Evolutionary conservation across 139 green algal species (phyloP), one percentile per base, ranked within the genome.

Genomic region (Zygnema cylindricum): DNA sequence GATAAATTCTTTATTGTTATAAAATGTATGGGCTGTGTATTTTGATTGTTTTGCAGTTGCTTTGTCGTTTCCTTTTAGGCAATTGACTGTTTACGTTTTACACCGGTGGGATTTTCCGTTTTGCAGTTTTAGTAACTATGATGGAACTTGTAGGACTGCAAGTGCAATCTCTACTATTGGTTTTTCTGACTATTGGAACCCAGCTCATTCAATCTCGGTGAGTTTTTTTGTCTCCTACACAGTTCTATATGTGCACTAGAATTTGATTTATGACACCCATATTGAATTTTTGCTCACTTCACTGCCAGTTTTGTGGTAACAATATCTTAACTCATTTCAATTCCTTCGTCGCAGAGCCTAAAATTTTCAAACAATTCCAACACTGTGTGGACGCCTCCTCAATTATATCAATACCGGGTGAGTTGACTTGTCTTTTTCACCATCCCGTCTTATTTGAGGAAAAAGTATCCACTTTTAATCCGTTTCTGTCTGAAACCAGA

Each of bases 111-210:
- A n/a, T n/a, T n/a, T n/a, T n/a, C n/a, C n/a, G n/a, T n/a, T n/a
- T n/a, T 41, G n/a, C 77, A 84, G 38, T 22, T 84, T 84, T 84
- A 55, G 41, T 3, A 84, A 84, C 7, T 84, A 43, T 54, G 77
- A 84, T 54, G 22, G 22, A 3, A 84, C 77, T 3, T 84, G 77
- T 33, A 21, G 77, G 3, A 21, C n/a, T 32, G 77, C 77, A 21
- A 33, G 41, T 3, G 77, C 77, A 2, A 55, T 84, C 7, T 21
- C 11, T 3, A 11, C 38, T 25, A 16, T 16, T 38, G 71, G 71
- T 43, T 11, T 16, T 7, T 7, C 71, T 30, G 71, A 79, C 11
- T 79, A 55, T 16, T 79, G 71, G 71, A 79, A 79, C 43, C 11
- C 71, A 3, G 71, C 71, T 3, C 71, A 79, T 7, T 38, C 36